These are phyloP conservation scores for Diaporthe humulicola DNA, from an alignment of 2,329 filamentous ascomycete genomes.

Conservation along the genomic window DNA sequence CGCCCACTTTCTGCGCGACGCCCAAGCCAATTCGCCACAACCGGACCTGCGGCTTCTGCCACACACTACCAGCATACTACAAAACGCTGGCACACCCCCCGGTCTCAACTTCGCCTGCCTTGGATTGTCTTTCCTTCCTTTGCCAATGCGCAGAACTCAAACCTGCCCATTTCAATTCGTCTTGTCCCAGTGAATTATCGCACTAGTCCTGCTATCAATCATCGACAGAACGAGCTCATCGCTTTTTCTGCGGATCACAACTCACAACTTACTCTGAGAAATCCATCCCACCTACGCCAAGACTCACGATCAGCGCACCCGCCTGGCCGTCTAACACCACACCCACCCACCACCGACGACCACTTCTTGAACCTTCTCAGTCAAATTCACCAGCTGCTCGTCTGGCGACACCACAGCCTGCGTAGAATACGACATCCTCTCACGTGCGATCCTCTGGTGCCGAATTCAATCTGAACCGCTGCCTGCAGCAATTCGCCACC, in stretches of 20 bases:
- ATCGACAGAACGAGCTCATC: neutral
- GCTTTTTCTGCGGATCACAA: neutral
- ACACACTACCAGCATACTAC: conserved; percentile 19
- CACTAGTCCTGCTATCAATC: neutral
- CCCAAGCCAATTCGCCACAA: conserved; percentile 30
- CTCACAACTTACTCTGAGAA: neutral
- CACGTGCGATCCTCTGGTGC: conserved; percentile 13
- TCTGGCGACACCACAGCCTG: conserved; percentile 24
- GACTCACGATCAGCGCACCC: conserved; percentile 19
- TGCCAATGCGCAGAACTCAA: conserved; percentile 15
- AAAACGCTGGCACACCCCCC: conserved; percentile 31
- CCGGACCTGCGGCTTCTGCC: conserved; percentile 19
- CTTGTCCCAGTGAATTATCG: neutral
- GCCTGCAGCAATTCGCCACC: conserved; percentile 24
- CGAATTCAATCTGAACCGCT: neutral
- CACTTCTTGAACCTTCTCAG: neutral
- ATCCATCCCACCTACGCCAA: conserved; percentile 18
- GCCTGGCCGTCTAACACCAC: conserved; percentile 28
- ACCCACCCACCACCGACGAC: conserved; percentile 16
- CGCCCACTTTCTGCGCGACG: conserved; percentile 15
- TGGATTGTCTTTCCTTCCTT: conserved; percentile 30
- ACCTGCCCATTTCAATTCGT: conserved; percentile 8
- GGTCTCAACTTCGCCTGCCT: conserved; percentile 27
- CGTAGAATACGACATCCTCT: neutral
- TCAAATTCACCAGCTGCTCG: neutral